Evolutionary conservation across 2,329 filamentous ascomycete species (phyloP), one percentile per base, ranked within the genome.

Genomic region (Diplodia corticola): DNA sequence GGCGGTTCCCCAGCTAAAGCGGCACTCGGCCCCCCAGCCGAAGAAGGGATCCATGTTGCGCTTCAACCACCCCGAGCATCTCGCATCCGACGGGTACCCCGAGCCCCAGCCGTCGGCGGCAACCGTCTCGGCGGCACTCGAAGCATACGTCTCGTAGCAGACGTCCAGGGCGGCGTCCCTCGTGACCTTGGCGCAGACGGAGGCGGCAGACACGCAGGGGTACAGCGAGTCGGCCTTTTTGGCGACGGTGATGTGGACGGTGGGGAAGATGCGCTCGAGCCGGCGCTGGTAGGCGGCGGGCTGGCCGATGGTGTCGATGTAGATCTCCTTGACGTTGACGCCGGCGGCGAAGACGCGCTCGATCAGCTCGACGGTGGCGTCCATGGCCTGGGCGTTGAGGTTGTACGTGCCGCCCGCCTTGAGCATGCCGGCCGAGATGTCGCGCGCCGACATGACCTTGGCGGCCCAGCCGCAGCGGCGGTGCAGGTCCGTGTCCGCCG

Each of bases 151-250:
- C 66, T 85, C 82, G 73, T 91, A 94, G 49, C 94, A 84, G 2
- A 90, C 86, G 73, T 97, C 93, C 26, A 98, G 84, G 5, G 93
- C 93, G 1, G 90, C 91, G 79, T 99, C 95, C 69, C 95, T 85
- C 13, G 95, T 98, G 33, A 99, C 95, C 79, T 99, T 99, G 64
- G 95, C 95, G 77, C 91, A 96, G 2, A 99, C 93, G 69, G 91
- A 95, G 6, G 95, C 94, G 35, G 94, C 95, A 72, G 91, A 96
- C 64, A 98, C 95, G 75, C 90, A 94, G 1, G 95, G 93, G 77
- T 94, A 98, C 57, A 98, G 77, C 68, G 90, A 92, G 76, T 99
- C 94, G 3, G 95, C 94, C 82, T 98, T 98, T 71, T 82, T 84
- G 28, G 80, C 82, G 2, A 84, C 82, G 0, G 81, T 83, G 66